Evolutionary conservation across 2,329 filamentous ascomycete species (phyloP).

Genomic region (Phaeomoniella chlamydospora): DNA sequence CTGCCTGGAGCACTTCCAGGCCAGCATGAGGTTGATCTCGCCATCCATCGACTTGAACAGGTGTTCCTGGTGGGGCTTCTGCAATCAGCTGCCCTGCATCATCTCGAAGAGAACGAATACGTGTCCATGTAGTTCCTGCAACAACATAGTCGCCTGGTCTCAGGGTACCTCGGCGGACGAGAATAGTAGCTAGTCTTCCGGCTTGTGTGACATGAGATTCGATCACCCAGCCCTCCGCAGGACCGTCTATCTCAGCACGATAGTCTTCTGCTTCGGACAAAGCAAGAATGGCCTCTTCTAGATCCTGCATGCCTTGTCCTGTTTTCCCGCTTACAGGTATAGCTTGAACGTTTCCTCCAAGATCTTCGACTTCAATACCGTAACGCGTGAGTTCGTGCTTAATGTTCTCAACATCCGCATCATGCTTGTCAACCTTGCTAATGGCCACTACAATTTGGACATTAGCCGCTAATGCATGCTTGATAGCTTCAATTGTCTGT

Average conservation of each 20-base stretch:
- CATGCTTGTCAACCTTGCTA: conserved; percentile 89
- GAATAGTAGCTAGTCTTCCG: conserved; percentile 75
- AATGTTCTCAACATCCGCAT: conserved; percentile 65
- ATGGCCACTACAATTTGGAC: conserved; percentile 96
- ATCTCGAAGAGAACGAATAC: conserved; percentile 70
- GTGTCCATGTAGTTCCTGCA: conserved; percentile 77
- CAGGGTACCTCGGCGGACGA: conserved; percentile 78
- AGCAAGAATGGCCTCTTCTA: conserved; percentile 80
- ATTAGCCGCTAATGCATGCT: conserved; percentile 72
- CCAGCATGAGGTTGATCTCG: conserved; percentile 73
- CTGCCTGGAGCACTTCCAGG: conserved; percentile 72
- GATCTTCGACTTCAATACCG: conserved; percentile 86
- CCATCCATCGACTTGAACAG: conserved; percentile 93
- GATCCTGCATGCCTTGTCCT: conserved; percentile 73
- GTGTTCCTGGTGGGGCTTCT: conserved; percentile 72
- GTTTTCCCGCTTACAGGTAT: conserved; percentile 89
- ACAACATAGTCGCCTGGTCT: conserved; percentile 69
- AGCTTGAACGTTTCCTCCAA: conserved; percentile 84
- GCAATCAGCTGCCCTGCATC: conserved; percentile 61
- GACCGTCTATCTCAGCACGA: conserved; percentile 60
- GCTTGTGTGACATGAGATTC: conserved; percentile 78
- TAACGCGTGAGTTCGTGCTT: conserved; percentile 75
- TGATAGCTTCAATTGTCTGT: conserved; percentile 90
- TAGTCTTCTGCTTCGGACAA: conserved; percentile 84
- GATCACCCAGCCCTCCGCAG: conserved; percentile 84